Evolutionary conservation across 1,284 basidiomycete species (phyloP).

Genomic region (Fomitopsis schrenkii): DNA sequence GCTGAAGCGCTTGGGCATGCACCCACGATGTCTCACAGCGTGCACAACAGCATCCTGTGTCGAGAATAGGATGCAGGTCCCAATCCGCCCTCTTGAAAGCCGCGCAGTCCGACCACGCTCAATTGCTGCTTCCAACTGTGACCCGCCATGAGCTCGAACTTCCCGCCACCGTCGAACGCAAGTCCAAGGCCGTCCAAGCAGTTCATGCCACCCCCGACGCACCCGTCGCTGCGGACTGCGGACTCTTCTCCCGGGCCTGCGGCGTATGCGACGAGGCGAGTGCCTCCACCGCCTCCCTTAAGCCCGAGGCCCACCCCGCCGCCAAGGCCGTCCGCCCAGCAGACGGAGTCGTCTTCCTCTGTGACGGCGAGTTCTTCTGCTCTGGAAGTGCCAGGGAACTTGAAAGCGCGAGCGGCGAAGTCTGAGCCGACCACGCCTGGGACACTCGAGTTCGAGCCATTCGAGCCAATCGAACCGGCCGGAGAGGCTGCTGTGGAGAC

Average conservation of each 20-base stretch:
- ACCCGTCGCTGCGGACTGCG: constrained; percentile 6
- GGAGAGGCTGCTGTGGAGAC: constrained; percentile 17
- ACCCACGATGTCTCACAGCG: no score
- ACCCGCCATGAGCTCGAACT: background rate
- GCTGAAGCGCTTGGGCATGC: no score
- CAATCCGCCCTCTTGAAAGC: background rate
- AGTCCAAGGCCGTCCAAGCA: background rate
- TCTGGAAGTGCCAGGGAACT: background rate
- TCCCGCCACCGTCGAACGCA: background rate
- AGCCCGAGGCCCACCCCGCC: background rate
- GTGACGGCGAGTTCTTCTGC: background rate
- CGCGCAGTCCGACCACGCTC: background rate
- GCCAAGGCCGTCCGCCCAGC: background rate
- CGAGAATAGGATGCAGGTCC: background rate
- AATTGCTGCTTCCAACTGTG: background rate
- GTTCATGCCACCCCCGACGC: constrained; percentile 7
- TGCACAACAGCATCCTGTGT: no score
- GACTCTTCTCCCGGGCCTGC: constrained; percentile 1
- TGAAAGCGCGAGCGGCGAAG: background rate
- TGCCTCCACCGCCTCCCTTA: background rate
- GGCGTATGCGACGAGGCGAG: background rate
- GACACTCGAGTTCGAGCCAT: background rate
- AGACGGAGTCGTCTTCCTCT: background rate
- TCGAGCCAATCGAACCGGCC: background rate
- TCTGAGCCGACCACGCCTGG: background rate